Evolutionary conservation across 495 filamentous ascomycete genomes (phyloP), one percentile per base, ranked within the genome.

Genomic region (Chaetomium cochliodes): DNA sequence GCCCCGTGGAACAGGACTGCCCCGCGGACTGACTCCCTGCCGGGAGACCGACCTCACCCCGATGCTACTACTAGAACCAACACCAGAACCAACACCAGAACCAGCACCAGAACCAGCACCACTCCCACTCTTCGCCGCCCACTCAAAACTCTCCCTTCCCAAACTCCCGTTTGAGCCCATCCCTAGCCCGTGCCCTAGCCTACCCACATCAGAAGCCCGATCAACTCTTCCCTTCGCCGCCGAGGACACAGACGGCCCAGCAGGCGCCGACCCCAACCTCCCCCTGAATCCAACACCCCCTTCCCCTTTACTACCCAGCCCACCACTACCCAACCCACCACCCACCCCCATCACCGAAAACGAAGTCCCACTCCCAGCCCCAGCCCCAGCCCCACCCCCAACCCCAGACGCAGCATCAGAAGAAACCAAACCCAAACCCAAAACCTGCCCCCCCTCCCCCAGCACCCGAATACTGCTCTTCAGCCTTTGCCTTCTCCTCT

Each of bases 381-480:
- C 52, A 37, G 15, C 20, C 52, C 26, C 28, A 22, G 5, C 6
- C 49, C 22, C 49, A 23, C n/a, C n/a, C n/a, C 44, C 18, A 46
- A 4, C 18, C 12, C 12, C 42, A 13, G 2, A n/a, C n/a, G n/a
- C n/a, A n/a, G n/a, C n/a, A n/a, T n/a, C n/a, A n/a, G n/a, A n/a
- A n/a, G n/a, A n/a, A n/a, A n/a, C n/a, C n/a, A n/a, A 3, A 46
- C 18, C 23, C 4, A 12, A 6, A 30, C 25, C 30, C 33, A 41
- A 41, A 11, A 59, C 64, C 60, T 55, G 26, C 20, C 64, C 64
- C 25, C 60, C 65, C 20, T 65, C 63, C 47, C 54, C 46, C 22
- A 66, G 5, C 13, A 69, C 63, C 33, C 53, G 39, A 54, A 70
- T 68, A 42, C 47, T 63, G 30, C 60, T 63, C 65, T 64, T 70